Percentiles rank a stretch among this genome's conserved stretches.
These are phyloP conservation scores for Sarcodon aspratus DNA, from an alignment of 768 basidiomycete genomes.

Conservation along the genomic window DNA sequence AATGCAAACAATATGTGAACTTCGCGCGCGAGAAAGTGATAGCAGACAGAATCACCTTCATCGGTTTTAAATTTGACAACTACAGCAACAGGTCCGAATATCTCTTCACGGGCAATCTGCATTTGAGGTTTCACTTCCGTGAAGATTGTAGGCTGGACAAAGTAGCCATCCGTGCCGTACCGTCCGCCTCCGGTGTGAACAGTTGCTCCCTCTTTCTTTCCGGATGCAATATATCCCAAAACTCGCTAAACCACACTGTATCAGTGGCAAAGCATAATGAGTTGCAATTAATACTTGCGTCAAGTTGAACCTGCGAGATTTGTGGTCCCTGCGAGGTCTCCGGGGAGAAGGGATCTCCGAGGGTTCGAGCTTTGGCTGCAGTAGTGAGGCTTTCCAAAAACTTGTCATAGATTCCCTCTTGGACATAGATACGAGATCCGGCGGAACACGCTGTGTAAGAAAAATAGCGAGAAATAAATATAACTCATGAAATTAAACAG, in stretches of 20 bases:
- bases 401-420: conserved; percentile 57
- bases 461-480: not conserved
- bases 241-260: conserved; percentile 62
- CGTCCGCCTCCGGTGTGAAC: conserved; percentile 43
- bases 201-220: conserved; percentile 47
- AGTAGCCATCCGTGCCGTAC: conserved; percentile 49
- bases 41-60: conserved; percentile 13
- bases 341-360: conserved; percentile 49
- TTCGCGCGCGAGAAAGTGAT: no score
- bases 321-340: conserved; percentile 23
- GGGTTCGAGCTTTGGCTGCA: conserved; percentile 33
- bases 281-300: conserved; percentile 29
- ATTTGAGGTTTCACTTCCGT: conserved; percentile 40
- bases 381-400: conserved; percentile 45
- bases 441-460: conserved; percentile 59
- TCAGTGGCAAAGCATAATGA: not conserved
- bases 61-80: conserved; percentile 55
- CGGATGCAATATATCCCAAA: conserved; percentile 49
- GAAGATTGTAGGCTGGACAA: conserved; percentile 53
- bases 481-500: not conserved
- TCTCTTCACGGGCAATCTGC: conserved; percentile 48
- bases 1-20: not conserved
- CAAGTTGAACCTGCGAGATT: conserved; percentile 63
- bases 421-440: conserved; percentile 65
- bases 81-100: conserved; percentile 61